phyloP scores from a whole-genome alignment of 257 asterid species.

The Przewalskia tangutica region DNA sequence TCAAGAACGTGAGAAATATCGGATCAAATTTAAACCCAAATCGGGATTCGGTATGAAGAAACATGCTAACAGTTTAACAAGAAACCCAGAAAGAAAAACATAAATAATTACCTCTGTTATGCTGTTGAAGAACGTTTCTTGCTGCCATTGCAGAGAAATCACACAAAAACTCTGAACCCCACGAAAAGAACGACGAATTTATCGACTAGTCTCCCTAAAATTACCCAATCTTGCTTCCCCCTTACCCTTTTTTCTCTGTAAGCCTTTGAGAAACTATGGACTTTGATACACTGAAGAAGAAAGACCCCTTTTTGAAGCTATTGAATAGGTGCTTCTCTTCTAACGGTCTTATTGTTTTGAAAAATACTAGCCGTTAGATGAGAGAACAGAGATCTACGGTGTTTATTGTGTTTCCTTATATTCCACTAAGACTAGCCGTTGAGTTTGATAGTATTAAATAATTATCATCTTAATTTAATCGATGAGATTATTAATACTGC shows the following conservation, averaged over 20 bases:
- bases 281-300: not conserved
- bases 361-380: conserved; percentile 30
- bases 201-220: not conserved
- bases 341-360: conserved; percentile 49
- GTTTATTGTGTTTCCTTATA: not conserved
- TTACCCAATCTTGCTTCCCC: not conserved
- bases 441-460: not conserved
- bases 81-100: not conserved
- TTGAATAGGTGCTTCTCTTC: conserved; percentile 16
- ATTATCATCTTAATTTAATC: not conserved
- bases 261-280: conserved; percentile 3
- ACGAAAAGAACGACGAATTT: not conserved
- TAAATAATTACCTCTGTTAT: conserved; percentile 37
- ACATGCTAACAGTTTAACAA: not conserved
- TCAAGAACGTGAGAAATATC: not conserved
- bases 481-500: not conserved
- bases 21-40: not conserved
- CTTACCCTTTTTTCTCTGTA: not conserved
- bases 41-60: not conserved
- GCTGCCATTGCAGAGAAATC: conserved; percentile 44
- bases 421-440: not conserved
- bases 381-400: conserved; percentile 29
- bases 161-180: not conserved
- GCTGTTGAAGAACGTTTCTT: conserved; percentile 44
- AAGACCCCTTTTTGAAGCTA: conserved; percentile 29